A percentile compares a stretch with the other conserved stretches of the same genome.
Conservation (phyloP, 2,329 filamentous ascomycete species). For the Penicillium sp. region DNA sequence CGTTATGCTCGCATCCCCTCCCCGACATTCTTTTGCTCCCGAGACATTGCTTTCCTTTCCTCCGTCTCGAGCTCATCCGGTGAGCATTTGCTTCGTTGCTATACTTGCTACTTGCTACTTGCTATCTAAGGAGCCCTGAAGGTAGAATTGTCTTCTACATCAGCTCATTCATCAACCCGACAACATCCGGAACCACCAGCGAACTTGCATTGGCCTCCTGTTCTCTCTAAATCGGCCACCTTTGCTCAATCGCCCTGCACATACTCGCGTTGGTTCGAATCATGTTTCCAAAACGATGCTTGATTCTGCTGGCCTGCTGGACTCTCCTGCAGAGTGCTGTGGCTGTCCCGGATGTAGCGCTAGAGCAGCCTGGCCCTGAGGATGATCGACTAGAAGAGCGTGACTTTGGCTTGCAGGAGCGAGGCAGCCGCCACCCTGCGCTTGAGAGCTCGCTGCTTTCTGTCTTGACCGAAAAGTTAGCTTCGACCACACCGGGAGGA, state of each 20-base stretch:
- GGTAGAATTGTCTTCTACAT: not conserved
- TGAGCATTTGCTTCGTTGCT: not conserved
- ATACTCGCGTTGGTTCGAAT: not conserved
- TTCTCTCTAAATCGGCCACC: not conserved
- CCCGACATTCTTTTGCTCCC: not conserved
- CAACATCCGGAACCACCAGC: not conserved
- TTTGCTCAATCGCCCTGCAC: not conserved
- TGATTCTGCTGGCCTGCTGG: constrained; percentile 17
- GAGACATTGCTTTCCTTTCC: not conserved
- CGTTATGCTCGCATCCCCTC: not conserved
- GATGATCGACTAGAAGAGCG: not conserved
- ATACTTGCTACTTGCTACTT: not conserved
- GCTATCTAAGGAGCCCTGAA: not conserved
- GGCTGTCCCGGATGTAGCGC: constrained; percentile 5
- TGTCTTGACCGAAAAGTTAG: constrained; percentile 3
- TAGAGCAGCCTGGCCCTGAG: constrained; percentile 1
- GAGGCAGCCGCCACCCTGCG: constrained; percentile 1
- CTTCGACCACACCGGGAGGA: not conserved
- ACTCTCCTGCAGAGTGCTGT: constrained; percentile 13
- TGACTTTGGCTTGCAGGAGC: constrained; percentile 1
- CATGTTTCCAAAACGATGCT: constrained; percentile 19
- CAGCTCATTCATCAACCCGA: not conserved
- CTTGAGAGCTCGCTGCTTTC: constrained; percentile 5
- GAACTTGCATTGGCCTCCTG: not conserved
- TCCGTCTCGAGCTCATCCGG: not conserved